Evolutionary conservation across 495 filamentous ascomycete species (phyloP).

Genomic region (Hypomontagnella submonticulosa): DNA sequence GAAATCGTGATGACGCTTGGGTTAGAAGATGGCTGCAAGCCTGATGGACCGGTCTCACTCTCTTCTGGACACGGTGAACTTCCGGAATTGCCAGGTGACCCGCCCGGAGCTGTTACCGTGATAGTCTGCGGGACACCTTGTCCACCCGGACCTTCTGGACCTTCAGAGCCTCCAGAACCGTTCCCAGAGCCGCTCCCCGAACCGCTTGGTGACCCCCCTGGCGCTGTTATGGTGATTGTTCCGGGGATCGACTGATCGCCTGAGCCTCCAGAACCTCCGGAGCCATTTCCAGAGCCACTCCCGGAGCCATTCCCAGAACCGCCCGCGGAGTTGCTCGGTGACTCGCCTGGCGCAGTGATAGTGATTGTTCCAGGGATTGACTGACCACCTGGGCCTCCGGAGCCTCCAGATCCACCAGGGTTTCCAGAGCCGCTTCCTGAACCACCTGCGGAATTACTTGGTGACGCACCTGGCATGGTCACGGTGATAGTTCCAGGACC

Average conservation of each 20-base stretch:
- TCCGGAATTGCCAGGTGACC: slow-evolving; percentile 27
- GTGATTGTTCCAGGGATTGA: slow-evolving; percentile 28
- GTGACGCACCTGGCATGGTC: slow-evolving; percentile 21
- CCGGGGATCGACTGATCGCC: slow-evolving; percentile 5
- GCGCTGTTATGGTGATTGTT: slow-evolving; percentile 31
- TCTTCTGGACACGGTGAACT: slow-evolving; percentile 32
- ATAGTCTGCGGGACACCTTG: slow-evolving; percentile 30
- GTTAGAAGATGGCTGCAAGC: not conserved
- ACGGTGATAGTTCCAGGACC: slow-evolving; percentile 30
- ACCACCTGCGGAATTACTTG: slow-evolving; percentile 15
- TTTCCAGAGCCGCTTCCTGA: slow-evolving; percentile 18
- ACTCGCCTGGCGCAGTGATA: slow-evolving; percentile 21
- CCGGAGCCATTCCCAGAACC: slow-evolving; percentile 20
- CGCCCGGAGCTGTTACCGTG: slow-evolving; percentile 39
- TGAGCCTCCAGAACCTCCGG: slow-evolving; percentile 14
- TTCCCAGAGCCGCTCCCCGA: slow-evolving; percentile 9
- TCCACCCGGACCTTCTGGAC: slow-evolving; percentile 23
- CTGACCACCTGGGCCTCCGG: slow-evolving; percentile 7
- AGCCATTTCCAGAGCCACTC: slow-evolving; percentile 7
- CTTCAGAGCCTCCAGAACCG: slow-evolving; percentile 11
- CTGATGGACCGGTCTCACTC: slow-evolving; percentile 18
- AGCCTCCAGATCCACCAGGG: slow-evolving; percentile 10
- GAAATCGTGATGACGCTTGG: slow-evolving; percentile 23
- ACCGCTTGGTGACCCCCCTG: slow-evolving; percentile 24
- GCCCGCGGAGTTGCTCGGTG: slow-evolving; percentile 13